Evolutionary conservation across 2,329 filamentous ascomycete species (phyloP), one percentile per base, ranked within the genome.

Genomic region (Spiromastix sp.): DNA sequence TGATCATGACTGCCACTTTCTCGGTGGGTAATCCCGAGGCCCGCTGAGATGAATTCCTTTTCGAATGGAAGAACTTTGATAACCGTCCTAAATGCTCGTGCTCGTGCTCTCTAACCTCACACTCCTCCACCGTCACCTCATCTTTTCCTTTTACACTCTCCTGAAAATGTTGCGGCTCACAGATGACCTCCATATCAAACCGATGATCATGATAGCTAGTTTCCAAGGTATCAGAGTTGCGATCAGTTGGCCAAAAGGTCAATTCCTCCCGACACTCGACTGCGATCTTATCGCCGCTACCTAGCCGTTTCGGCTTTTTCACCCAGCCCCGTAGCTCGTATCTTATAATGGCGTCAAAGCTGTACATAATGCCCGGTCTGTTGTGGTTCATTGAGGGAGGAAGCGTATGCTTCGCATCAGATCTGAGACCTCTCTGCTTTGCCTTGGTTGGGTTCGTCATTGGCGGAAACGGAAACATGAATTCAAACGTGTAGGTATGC

Each of bases 311-410:
- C 11, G 7, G 15, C 30, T 19, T 32, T 18, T 19, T 32, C 30
- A 32, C 30, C 3, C 2, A 16, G 9, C 9, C 30, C 3, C n/a
- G 10, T 9, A 32, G 13, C 15, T 32, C 30, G 12, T 32, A 32
- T 8, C 12, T 4, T 3, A 32, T 32, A 4, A 9, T 3, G 16
- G 30, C 30, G 9, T 32, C 30, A 12, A 32, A 32, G 18, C 15
- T 32, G 20, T 5, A 32, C 17, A n/a, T 32, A 3, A 19, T 16
- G 8, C 30, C 30, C 3, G 16, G n/a, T 4, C 30, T 7, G 5
- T 19, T 4, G 18, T 32, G 30, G 7, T 32, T 21, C 20, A 18
- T 32, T 10, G 30, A 32, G 10, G 30, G 30, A n/a, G 30, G 30
- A 7, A 32, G 30, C 18, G 16, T 32, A 4, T 32, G 30, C 6